A percentile compares a stretch with the other conserved stretches of the same genome.
Evolutionary conservation across 2,329 filamentous ascomycete species (phyloP).

Genomic region (Ambrosiella beaveri): DNA sequence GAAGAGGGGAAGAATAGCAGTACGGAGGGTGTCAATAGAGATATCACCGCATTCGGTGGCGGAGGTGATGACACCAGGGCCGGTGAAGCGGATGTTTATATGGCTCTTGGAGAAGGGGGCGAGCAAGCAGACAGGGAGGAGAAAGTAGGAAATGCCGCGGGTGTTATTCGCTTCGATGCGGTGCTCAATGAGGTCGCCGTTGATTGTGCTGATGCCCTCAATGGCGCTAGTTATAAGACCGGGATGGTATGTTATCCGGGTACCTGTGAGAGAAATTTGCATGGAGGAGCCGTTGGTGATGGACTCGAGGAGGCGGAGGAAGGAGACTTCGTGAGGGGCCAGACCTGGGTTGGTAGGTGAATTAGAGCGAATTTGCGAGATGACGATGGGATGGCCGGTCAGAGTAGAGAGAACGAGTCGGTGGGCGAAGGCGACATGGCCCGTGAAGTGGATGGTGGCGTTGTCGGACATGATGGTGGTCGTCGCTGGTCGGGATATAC

Average conservation of each 20-base stretch:
- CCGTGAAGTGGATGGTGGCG: slow-evolving; percentile 55
- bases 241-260: slow-evolving; percentile 78
- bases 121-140: slow-evolving; percentile 74
- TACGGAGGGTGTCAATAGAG: slow-evolving; percentile 83
- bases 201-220: slow-evolving; percentile 51
- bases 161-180: slow-evolving; percentile 59
- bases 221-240: slow-evolving; percentile 80
- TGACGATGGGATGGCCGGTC: slow-evolving; percentile 74
- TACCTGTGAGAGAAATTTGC: slow-evolving; percentile 93
- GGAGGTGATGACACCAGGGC: slow-evolving; percentile 81
- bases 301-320: slow-evolving; percentile 82
- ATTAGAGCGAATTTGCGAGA: slow-evolving; percentile 80
- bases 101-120: slow-evolving; percentile 86
- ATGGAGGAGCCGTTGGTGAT: slow-evolving; percentile 90
- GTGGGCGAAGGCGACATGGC: slow-evolving; percentile 65
- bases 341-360: slow-evolving; percentile 80
- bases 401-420: slow-evolving; percentile 81
- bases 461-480: slow-evolving; percentile 24
- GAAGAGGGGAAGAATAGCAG: slow-evolving; percentile 78
- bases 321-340: slow-evolving; percentile 82
- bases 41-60: slow-evolving; percentile 72
- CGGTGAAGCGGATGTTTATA: slow-evolving; percentile 78
- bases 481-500: neutral
- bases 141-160: slow-evolving; percentile 77
- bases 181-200: slow-evolving; percentile 64